Percentiles rank a stretch among this genome's conserved stretches.
Conservation (phyloP, 305 asterid genomes). For the Fraxinus baroniana region DNA sequence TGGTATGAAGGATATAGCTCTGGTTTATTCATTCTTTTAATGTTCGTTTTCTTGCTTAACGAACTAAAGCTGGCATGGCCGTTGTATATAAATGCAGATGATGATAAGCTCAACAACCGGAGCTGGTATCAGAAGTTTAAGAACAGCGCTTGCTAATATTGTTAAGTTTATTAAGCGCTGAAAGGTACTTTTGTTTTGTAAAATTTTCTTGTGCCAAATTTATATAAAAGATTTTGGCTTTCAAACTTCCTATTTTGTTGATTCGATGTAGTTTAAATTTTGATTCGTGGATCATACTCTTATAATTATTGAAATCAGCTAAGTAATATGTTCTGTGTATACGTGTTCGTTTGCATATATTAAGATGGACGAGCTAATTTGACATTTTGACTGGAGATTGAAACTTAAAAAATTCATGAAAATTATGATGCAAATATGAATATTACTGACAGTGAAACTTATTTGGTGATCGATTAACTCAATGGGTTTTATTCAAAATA, state of each 20-base stretch:
- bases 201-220: not conserved
- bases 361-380: not conserved
- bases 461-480: not conserved
- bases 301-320: not conserved
- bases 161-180: slow-evolving; percentile 60
- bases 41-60: slow-evolving; percentile 10
- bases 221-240: not conserved
- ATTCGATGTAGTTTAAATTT: not conserved
- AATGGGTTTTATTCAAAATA: not conserved
- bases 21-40: slow-evolving; percentile 10
- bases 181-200: not conserved
- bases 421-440: not conserved
- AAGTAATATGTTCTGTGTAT: not conserved
- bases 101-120: slow-evolving; percentile 96
- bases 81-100: slow-evolving; percentile 53
- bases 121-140: slow-evolving; percentile 87
- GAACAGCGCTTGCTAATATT: slow-evolving; percentile 77
- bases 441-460: not conserved
- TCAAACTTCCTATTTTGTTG: not conserved
- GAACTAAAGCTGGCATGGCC: slow-evolving; percentile 12
- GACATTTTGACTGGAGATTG: not conserved
- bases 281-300: not conserved
- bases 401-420: not conserved
- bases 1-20: slow-evolving; percentile 43
- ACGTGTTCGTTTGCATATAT: not conserved